phyloP scores from a whole-genome alignment of 768 basidiomycete genomes.

The Boletus pseudo-olivaceus region DNA sequence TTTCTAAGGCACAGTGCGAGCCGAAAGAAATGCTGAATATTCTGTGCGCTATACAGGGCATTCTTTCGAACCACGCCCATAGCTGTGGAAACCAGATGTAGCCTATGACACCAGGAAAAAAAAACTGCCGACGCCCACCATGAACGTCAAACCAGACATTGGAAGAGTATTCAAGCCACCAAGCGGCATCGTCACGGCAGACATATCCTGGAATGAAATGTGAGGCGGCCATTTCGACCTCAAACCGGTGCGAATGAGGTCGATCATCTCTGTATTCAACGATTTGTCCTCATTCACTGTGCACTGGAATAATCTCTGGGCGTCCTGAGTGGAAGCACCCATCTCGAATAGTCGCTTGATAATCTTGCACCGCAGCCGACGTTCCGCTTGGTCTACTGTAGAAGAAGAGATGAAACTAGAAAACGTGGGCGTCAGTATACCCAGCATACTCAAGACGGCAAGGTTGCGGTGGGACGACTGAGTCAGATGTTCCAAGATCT shows the following conservation, averaged over 20 bases:
- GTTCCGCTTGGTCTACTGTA: slow-evolving; percentile 37
- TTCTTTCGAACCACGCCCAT: slow-evolving; percentile 48
- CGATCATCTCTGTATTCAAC: slow-evolving; percentile 63
- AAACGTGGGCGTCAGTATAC: slow-evolving; percentile 50
- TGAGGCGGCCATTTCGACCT: slow-evolving; percentile 78
- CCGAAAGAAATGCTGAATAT: slow-evolving; percentile 38
- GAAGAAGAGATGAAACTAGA: slow-evolving; percentile 25
- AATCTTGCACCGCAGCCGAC: slow-evolving; percentile 56
- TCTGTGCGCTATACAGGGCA: slow-evolving; percentile 33
- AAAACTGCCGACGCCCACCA: slow-evolving; percentile 40
- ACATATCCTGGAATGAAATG: slow-evolving; percentile 60
- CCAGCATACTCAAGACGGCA: slow-evolving; percentile 58
- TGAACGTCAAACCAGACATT: slow-evolving; percentile 63
- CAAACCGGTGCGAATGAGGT: slow-evolving; percentile 66
- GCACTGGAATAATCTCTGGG: slow-evolving; percentile 59
- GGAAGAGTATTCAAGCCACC: slow-evolving; percentile 54
- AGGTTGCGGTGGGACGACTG: slow-evolving; percentile 65
- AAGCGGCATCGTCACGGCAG: slow-evolving; percentile 49
- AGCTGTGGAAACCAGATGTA: slow-evolving; percentile 27
- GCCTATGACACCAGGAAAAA: not conserved
- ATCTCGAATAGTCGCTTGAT: slow-evolving; percentile 70
- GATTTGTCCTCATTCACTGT: slow-evolving; percentile 46
- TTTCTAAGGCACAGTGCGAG: slow-evolving; percentile 34
- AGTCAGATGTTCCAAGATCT: slow-evolving; percentile 60
- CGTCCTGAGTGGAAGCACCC: slow-evolving; percentile 63